Evolutionary conservation across 768 basidiomycete species (phyloP), one percentile per base, ranked within the genome.

Genomic region (Lentinula sp.): DNA sequence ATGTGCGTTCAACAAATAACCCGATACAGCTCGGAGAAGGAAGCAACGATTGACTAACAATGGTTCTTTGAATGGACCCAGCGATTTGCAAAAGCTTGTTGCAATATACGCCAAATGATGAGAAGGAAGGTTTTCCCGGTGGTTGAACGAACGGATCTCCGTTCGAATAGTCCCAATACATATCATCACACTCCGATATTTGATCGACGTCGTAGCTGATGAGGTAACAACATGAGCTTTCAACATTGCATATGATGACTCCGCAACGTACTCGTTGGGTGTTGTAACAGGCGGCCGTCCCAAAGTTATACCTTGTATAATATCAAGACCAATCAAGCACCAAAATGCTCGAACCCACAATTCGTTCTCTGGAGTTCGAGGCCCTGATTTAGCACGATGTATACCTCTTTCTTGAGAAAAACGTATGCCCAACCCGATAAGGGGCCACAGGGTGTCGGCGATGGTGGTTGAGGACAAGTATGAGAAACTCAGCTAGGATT

Each of bases 101-200:
- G 40, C 37, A 55, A 49, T 57, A 21, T 23, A 56, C 51, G 6
- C 58, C 31, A 18, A 55, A 63, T 3, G 57, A 60, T 16, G 45
- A 11, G 3, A 45, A 23, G 35, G 58, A 63, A 23, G 62, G 62
- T 49, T 63, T 60, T 43, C 53, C 59, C 40, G 42, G 49, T 31
- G 62, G 62, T 53, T 63, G 62, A 18, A 46, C 37, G 35, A 63
- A 63, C 21, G 40, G 46, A 40, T 37, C 53, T 5, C 34, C 39
- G 0, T 76, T 78, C 6, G 59, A 49, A 37, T 43, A 32, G 3
- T 51, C 50, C 63, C 63, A 64, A 32, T 62, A 54, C 39, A 84
- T 82, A 64, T 85, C 84, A 61, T 85, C 84, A 9, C 84, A 80
- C 40, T 80, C 79, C 0, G 80, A 68, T 0, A 83, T 82, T 28